Evolutionary conservation across 805 yeast species (phyloP).

Genomic region (Cyberlindnera euphorbiae): DNA sequence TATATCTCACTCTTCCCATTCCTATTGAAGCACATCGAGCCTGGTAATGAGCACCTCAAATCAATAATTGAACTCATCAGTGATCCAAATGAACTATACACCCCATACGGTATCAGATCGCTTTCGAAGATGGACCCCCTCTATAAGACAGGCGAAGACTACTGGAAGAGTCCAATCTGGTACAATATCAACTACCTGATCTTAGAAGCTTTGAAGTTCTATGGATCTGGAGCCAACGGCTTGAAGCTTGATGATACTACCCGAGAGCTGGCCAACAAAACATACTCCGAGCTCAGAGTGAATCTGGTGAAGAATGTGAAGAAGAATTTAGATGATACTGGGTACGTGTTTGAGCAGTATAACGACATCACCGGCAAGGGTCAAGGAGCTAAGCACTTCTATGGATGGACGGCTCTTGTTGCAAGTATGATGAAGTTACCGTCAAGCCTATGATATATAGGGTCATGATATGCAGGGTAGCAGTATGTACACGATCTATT

Average conservation of each 20-base stretch:
- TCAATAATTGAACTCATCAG: constrained; percentile 52
- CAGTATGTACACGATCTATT: too few relatives aligned
- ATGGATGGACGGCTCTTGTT: constrained; percentile 91
- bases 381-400: constrained; percentile 80
- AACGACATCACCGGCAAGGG: constrained; percentile 71
- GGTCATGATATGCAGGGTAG: too few relatives aligned
- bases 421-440: constrained; percentile 84
- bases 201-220: constrained; percentile 63
- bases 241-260: constrained; percentile 27
- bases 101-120: constrained; percentile 75
- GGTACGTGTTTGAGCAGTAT: constrained; percentile 89
- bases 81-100: constrained; percentile 73
- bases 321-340: constrained; percentile 67
- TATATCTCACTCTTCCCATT: constrained; percentile 87
- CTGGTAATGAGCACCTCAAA: constrained; percentile 41
- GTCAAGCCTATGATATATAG: background rate
- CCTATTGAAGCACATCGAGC: constrained; percentile 58
- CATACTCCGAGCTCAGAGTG: constrained; percentile 55
- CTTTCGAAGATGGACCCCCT: constrained; percentile 59
- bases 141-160: constrained; percentile 80
- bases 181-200: constrained; percentile 82
- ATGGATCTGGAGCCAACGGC: constrained; percentile 31
- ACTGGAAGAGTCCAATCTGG: constrained; percentile 97
- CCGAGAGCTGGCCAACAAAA: constrained; percentile 32
- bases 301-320: constrained; percentile 67